Base-by-base conservation (phyloP, 108 stramenopile genomes). In the Aurantiochytrium sp. region DNA sequence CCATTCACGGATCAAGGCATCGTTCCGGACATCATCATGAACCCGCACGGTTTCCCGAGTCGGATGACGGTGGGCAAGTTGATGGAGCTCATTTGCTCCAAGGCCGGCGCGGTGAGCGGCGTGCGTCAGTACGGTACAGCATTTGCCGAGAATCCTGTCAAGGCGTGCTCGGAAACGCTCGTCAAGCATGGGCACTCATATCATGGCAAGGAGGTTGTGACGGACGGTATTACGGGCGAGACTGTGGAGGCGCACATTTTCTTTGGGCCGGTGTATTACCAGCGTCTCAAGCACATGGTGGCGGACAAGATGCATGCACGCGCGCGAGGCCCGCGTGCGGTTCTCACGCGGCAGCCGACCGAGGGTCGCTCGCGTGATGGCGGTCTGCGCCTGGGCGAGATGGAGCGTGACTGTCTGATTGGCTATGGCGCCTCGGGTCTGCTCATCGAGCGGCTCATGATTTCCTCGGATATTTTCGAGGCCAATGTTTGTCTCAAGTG, bases 391-490 rank as follows among this genome's bases (percentile, higher is more conserved):
- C 98, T 99, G 97, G 99, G 99, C 87, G 99, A 99, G 93, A 99
- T 99, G 99, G 99, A 99, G 93, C 99, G 99, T 90, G 99, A 99
- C 94, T 99, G 98, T 91, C 93, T 99, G 72, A 97, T 99, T 89
- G 96, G 97, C 5, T 98, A 99, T 92, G 99, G 99, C n/a, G 97
- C 96, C 88, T 97, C 98, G 51, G 96, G 95, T 91, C 97, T 99
- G 93, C 96, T 99, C 60, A 95, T 97, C 3, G 99, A 99, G 95
- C 95, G 99, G 16, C 96, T 99, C 93, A 98, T 99, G 89, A 93
- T 95, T 88, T 98, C 97, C 93, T 96, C 96, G 5, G 99, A 99
- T 91, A 96, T 97, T 90, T 99, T 99, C 91, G 95, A 97, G 42
- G 96, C 98, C 72, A 97, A 98, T 90, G 96, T 98, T 76, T 99